phyloP scores from a whole-genome alignment of 2,329 filamentous ascomycete species.

The Pseudocercospora eumusae region DNA sequence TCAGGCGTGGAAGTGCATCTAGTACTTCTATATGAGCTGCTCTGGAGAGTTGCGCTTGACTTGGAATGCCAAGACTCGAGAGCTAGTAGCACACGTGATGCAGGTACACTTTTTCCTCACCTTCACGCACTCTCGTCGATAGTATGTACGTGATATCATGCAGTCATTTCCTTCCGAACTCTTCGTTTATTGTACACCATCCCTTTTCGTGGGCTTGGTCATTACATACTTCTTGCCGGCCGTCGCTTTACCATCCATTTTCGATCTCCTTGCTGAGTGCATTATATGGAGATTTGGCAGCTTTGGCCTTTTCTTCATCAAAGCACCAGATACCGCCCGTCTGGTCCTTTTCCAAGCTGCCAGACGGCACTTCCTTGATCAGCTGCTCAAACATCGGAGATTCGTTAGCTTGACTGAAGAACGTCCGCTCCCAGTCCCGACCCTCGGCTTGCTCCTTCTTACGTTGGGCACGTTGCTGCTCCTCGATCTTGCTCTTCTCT shows the following conservation, averaged over 20 bases:
- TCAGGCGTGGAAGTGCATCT: background rate
- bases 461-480: slow-evolving; percentile 76
- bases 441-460: slow-evolving; percentile 73
- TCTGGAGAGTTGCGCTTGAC: no score
- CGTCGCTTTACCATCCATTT: slow-evolving; percentile 28
- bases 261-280: slow-evolving; percentile 33
- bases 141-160: slow-evolving; percentile 18
- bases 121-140: background rate
- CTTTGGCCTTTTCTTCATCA: slow-evolving; percentile 55
- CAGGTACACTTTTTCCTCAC: background rate
- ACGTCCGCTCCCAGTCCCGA: slow-evolving; percentile 76
- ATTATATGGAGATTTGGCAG: slow-evolving; percentile 37
- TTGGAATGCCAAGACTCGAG: background rate
- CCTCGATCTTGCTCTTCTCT: slow-evolving; percentile 89
- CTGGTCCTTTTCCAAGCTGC: slow-evolving; percentile 60
- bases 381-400: slow-evolving; percentile 52
- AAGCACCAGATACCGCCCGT: slow-evolving; percentile 72
- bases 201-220: slow-evolving; percentile 7
- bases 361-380: slow-evolving; percentile 46
- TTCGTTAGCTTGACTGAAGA: slow-evolving; percentile 62
- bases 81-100: background rate
- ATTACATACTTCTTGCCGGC: background rate
- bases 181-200: slow-evolving; percentile 11
- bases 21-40: no score
- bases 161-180: slow-evolving; percentile 2